A percentile compares a stretch with the other conserved stretches of the same genome.
phyloP scores from a whole-genome alignment of 2,329 filamentous ascomycete genomes.

The Xylariaceae sp. region DNA sequence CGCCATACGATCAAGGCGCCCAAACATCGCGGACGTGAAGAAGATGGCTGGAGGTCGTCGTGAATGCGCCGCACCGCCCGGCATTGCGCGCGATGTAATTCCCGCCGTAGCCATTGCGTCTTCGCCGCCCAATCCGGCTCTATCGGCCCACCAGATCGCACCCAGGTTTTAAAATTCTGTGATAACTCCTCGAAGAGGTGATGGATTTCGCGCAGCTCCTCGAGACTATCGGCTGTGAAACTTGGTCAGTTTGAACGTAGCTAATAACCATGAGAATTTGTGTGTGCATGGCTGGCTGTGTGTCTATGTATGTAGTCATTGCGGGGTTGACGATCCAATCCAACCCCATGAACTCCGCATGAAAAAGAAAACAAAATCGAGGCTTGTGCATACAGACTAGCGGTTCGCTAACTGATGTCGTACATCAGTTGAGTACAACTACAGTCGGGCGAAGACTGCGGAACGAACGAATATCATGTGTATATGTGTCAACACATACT shows the following conservation, averaged over 20 bases:
- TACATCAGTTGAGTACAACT: no score
- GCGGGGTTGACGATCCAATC: background rate
- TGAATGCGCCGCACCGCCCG: slow-evolving; percentile 53
- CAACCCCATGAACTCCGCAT: no score
- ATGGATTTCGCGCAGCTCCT: slow-evolving; percentile 44
- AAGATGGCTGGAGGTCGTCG: slow-evolving; percentile 37
- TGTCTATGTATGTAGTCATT: background rate
- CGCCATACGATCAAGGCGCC: slow-evolving; percentile 52
- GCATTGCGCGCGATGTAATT: slow-evolving; percentile 54
- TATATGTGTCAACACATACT: slow-evolving; percentile 25
- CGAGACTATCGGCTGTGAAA: slow-evolving; percentile 45
- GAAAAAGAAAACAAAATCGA: no score
- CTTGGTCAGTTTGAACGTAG: slow-evolving; percentile 7
- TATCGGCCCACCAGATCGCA: slow-evolving; percentile 49
- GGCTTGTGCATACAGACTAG: no score
- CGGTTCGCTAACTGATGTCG: no score
- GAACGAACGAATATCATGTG: no score
- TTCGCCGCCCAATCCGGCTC: slow-evolving; percentile 52
- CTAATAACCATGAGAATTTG: background rate
- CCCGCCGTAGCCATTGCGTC: slow-evolving; percentile 43
- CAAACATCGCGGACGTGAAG: slow-evolving; percentile 46
- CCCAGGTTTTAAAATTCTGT: slow-evolving; percentile 50
- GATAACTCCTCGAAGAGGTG: slow-evolving; percentile 44
- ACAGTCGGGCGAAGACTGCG: no score
- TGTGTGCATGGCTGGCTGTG: background rate